These are phyloP conservation scores for Massariosphaeria phaeospora DNA, from an alignment of 495 filamentous ascomycete genomes.

Conservation along the genomic window DNA sequence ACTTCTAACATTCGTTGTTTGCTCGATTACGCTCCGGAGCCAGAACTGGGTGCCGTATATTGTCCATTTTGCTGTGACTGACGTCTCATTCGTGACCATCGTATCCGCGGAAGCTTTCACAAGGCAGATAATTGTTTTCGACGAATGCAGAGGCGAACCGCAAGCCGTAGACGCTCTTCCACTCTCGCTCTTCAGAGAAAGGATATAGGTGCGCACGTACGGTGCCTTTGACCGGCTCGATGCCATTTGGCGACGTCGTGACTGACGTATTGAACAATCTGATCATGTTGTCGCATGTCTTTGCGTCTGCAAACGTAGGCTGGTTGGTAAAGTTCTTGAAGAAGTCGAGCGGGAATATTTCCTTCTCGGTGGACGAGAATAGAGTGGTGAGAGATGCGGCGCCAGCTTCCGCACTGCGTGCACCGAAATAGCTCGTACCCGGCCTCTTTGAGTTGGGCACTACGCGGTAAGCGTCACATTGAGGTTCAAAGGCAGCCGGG, in stretches of 20 bases:
- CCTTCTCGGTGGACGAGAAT: slow-evolving; percentile 12
- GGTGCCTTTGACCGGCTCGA: slow-evolving; percentile 18
- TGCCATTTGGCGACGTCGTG: slow-evolving; percentile 1
- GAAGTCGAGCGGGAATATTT: slow-evolving; percentile 17
- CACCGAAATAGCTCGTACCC: slow-evolving; percentile 18
- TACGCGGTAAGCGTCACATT: slow-evolving; percentile 19
- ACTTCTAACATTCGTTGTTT: too few relatives aligned
- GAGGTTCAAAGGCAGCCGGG: slow-evolving; percentile 21
- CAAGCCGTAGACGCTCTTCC: slow-evolving; percentile 23
- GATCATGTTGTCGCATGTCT: slow-evolving; percentile 31
- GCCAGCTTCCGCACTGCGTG: slow-evolving; percentile 11
- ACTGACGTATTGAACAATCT: slow-evolving; percentile 26
- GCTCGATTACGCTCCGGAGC: too few relatives aligned
- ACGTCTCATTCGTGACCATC: slow-evolving; percentile 1
- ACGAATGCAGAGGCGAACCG: slow-evolving; percentile 24
- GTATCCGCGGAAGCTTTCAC: slow-evolving; percentile 27
- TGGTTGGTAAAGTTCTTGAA: slow-evolving; percentile 29
- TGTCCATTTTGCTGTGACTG: background rate
- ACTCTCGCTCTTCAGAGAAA: slow-evolving; percentile 19
- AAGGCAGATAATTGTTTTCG: slow-evolving; percentile 28
- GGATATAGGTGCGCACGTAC: slow-evolving; percentile 5
- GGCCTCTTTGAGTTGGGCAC: slow-evolving; percentile 11
- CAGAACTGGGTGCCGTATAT: background rate
- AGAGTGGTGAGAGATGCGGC: slow-evolving; percentile 12
- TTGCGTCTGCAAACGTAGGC: slow-evolving; percentile 26